phyloP scores from a whole-genome alignment of 2,329 filamentous ascomycete species.

The Lachnellula suecica region DNA sequence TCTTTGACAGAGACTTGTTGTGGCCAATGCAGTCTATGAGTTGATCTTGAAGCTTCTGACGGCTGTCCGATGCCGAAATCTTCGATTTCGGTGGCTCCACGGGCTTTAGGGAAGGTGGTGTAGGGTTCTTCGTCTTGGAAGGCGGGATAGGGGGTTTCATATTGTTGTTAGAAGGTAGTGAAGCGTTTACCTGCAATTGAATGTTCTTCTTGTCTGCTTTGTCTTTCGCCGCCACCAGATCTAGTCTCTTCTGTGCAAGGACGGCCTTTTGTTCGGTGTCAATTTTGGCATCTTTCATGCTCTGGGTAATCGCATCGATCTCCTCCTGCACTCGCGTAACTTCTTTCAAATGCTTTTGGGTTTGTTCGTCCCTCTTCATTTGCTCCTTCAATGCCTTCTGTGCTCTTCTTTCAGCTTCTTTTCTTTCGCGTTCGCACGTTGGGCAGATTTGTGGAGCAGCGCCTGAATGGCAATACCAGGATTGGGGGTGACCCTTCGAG shows the following conservation, averaged over 20 bases:
- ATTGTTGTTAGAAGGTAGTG: constrained; percentile 10
- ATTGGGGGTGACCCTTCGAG: constrained; percentile 47
- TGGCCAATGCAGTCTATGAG: constrained; percentile 17
- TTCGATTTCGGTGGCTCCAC: no score
- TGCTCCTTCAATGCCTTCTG: constrained; percentile 25
- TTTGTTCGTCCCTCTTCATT: constrained; percentile 15
- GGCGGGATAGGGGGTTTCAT: not conserved
- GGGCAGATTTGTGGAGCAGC: constrained; percentile 39
- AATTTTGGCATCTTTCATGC: constrained; percentile 43
- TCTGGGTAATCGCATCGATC: constrained; percentile 30
- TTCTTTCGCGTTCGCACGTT: constrained; percentile 51
- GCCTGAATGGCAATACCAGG: constrained; percentile 45
- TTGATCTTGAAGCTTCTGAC: constrained; percentile 11
- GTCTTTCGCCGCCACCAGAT: constrained; percentile 44
- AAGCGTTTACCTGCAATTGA: not conserved
- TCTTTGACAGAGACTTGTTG: constrained; percentile 33
- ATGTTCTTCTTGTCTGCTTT: no score
- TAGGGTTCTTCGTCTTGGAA: no score
- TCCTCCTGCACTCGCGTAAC: constrained; percentile 24
- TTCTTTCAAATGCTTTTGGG: constrained; percentile 18
- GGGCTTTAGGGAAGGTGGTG: no score
- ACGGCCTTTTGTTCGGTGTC: constrained; percentile 42
- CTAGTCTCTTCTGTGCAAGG: constrained; percentile 42
- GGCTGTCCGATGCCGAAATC: no score
- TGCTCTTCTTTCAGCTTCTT: constrained; percentile 41